Base-by-base conservation (phyloP, 2,329 filamentous ascomycete species). In the Aspergillus ochraceoroseus region DNA sequence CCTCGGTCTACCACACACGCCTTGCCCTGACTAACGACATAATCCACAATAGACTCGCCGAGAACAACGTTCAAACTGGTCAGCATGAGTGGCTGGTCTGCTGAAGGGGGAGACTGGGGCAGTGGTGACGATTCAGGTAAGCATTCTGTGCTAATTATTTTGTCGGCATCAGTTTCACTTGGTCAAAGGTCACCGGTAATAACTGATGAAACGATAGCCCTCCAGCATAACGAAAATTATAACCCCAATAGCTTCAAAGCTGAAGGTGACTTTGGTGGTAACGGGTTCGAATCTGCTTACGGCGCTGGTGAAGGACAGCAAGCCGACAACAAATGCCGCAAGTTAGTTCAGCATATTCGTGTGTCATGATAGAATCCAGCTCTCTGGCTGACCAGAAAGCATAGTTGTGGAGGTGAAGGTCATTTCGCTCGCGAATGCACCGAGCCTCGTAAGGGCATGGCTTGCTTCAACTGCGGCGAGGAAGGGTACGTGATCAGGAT, bases 341-440 rank as follows among this genome's bases (percentile, higher is more conserved):
- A 61, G 65, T 68, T 51, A 49, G 63, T 58, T 14, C 13, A 13
- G 14, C 18, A 20, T 7, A 26, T 38, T 18, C 23, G 4, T 38
- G 27, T 22, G 7, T 20, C 4, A 17, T 14, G 3, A 27, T 17
- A n/a, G n/a, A n/a, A n/a, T n/a, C n/a, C n/a, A n/a, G n/a, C 15
- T 28, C 8, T 22, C 3, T 8, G 8, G 8, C 43, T 55, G 39
- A 54, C 23, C 27, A 8, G n/a, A 41, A 29, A 20, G 30, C 15
- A 34, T 20, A 65, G 62, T 41, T 68, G 64, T 43, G 63, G 64
- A 39, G 47, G 51, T 11, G 44, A 55, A 32, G 62, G 57, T 20
- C 65, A 68, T 46, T 66, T 66, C 41, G 58, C 61, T 23, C 63
- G 64, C 12, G 65, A 72, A 11, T 73, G 70, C 40, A 61, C 68